These are phyloP conservation scores for Epichloe sp. DNA, from an alignment of 2,329 filamentous ascomycete genomes.

Conservation along the genomic window DNA sequence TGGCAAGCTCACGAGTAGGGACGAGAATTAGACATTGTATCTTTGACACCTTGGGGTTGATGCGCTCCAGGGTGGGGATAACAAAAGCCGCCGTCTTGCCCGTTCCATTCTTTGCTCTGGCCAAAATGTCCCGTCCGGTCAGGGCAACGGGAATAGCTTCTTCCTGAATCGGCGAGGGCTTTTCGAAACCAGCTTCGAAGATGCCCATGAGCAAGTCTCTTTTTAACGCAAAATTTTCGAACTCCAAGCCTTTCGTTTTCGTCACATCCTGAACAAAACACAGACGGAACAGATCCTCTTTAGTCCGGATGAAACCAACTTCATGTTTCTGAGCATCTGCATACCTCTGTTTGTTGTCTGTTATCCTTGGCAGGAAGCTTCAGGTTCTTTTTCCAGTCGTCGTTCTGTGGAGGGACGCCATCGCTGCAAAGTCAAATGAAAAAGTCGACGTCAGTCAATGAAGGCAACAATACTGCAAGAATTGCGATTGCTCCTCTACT, in stretches of 20 bases:
- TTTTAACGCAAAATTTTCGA: constrained; percentile 93
- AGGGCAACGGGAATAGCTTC: constrained; percentile 95
- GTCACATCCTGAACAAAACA: constrained; percentile 69
- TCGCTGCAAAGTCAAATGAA: constrained; percentile 24
- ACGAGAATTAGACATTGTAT: constrained; percentile 95
- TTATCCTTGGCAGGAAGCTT: constrained; percentile 62
- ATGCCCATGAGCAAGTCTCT: constrained; percentile 96
- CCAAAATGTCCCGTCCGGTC: constrained; percentile 87
- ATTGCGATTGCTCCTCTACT: neutral
- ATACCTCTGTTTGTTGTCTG: constrained; percentile 69
- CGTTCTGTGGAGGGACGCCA: constrained; percentile 29
- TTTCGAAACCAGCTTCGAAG: constrained; percentile 97
- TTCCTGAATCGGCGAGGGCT: constrained; percentile 98
- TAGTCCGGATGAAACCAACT: constrained; percentile 6
- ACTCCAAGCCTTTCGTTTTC: constrained; percentile 92
- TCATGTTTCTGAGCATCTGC: constrained; percentile 5
- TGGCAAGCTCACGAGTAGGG: constrained; percentile 87
- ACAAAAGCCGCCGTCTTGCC: constrained; percentile 98
- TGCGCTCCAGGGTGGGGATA: constrained; percentile 86
- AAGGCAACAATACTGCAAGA: neutral
- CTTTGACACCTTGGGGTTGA: constrained; percentile 93
- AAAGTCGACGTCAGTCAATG: neutral
- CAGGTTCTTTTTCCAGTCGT: constrained; percentile 63
- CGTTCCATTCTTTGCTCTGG: constrained; percentile 94
- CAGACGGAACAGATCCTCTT: constrained; percentile 4